phyloP scores from a whole-genome alignment of 148 eudicot species.

The Polygonum maritimum region DNA sequence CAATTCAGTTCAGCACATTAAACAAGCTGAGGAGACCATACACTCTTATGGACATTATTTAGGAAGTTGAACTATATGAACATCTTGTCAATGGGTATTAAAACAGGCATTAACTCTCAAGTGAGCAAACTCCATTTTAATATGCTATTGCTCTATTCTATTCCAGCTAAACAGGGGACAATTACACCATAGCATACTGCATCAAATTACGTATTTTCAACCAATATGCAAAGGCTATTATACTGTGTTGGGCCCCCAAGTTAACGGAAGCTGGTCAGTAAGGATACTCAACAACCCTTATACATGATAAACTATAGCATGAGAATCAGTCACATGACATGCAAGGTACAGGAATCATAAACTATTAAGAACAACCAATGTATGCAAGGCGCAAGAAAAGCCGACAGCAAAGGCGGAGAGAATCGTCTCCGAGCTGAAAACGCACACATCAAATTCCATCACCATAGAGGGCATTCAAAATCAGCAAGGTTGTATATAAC shows the following conservation, averaged over 20 bases:
- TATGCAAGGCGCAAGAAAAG: not conserved
- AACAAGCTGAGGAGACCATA: not conserved
- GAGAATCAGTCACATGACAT: not conserved
- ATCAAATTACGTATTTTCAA: not conserved
- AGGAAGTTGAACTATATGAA: not conserved
- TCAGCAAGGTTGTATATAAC: not conserved
- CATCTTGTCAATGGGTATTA: not conserved
- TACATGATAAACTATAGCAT: too few relatives aligned
- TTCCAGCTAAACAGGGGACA: not conserved
- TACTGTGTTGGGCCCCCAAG: not conserved
- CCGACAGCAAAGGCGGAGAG: constrained; percentile 1
- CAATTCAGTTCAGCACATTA: not conserved
- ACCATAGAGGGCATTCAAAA: not conserved
- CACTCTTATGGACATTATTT: not conserved
- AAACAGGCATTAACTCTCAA: not conserved
- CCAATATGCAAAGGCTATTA: not conserved
- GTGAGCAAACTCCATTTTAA: not conserved
- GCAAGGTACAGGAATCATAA: not conserved
- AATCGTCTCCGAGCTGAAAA: not conserved
- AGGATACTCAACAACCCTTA: too few relatives aligned
- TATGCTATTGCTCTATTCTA: not conserved
- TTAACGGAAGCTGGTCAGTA: not conserved
- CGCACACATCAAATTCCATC: not conserved
- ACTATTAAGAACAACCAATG: not conserved
- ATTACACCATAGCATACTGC: too few relatives aligned